Evolutionary conservation across 495 filamentous ascomycete species (phyloP), one percentile per base, ranked within the genome.

Genomic region (Talaromyces proteolyticus): DNA sequence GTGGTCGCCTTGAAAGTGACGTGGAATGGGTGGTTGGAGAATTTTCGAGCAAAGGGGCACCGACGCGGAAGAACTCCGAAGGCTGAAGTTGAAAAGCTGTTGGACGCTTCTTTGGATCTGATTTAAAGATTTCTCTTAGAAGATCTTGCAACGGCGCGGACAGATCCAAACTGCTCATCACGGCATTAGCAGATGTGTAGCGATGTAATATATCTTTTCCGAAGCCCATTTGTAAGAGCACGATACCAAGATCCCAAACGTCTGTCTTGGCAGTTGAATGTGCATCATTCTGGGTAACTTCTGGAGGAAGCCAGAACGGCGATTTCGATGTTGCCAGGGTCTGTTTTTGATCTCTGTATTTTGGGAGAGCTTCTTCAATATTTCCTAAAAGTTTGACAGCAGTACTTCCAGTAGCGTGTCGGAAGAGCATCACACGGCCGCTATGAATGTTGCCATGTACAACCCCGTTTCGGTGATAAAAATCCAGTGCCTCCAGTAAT

Each of bases 151-250:
- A 64, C 11, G 91, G 77, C 23, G 78, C 77, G 1, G 90, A 90
- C 16, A 96, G 68, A 6, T 85, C 80, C 43, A 89, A 67, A 4
- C 72, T 64, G 14, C 65, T 67, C 52, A 86, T 73, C 42, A 95
- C 62, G 18, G 81, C 78, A 39, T 78, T 77, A 7, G 91, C 91
- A 0, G 89, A 94, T 19, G 78, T 83, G 57, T 95, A 90, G 51
- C 84, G 84, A 45, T 86, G 73, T 20, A 86, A 66, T 8, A 90
- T 79, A 56, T 87, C 78, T 47, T 87, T 68, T 21, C 93, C 93
- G 59, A 96, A 93, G n/a, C 89, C 73, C 90, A 97, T 95, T 63
- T 97, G 91, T 22, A 95, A 65, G 55, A 95, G 82, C 17, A 95
- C 76, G 36, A 96, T 79, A 4, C 93, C 93, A 54, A 97, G 79